Percentiles rank a stretch among this genome's conserved stretches.
Conservation (phyloP, 257 asterid genomes). For the Echium plantagineum region DNA sequence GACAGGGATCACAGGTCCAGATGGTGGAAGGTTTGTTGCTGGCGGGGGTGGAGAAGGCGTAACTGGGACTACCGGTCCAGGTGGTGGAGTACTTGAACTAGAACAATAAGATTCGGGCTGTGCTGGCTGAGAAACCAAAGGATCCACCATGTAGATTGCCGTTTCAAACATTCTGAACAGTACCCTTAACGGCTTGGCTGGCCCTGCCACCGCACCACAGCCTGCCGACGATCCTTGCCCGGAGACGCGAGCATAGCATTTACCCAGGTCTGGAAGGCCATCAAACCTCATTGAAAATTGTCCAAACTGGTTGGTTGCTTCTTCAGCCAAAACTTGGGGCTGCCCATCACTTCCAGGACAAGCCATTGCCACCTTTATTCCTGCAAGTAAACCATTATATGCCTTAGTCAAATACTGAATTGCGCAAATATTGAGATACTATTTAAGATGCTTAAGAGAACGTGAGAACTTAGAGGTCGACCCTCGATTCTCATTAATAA, state of each 20-base stretch:
- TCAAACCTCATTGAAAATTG: conserved; percentile 49
- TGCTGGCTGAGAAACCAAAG: conserved; percentile 70
- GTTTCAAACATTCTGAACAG: conserved; percentile 52
- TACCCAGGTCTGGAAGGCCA: conserved; percentile 57
- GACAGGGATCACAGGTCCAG: conserved; percentile 7
- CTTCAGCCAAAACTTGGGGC: conserved; percentile 41
- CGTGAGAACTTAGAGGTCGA: too few relatives aligned
- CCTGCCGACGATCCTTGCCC: conserved; percentile 31
- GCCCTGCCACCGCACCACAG: conserved; percentile 62
- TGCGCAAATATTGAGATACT: too few relatives aligned
- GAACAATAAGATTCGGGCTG: conserved; percentile 62
- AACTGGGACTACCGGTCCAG: conserved; percentile 11
- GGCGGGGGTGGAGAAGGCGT: too few relatives aligned
- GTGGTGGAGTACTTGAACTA: conserved; percentile 21
- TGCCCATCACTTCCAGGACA: conserved; percentile 75
- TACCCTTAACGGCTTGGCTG: conserved; percentile 30
- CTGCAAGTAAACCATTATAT: conserved; percentile 23
- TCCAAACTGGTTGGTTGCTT: conserved; percentile 69
- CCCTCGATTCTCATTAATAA: too few relatives aligned
- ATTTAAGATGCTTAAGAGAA: too few relatives aligned
- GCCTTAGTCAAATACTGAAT: background rate
- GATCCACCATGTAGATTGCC: conserved; percentile 62
- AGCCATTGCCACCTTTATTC: conserved; percentile 52
- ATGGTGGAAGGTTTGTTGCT: conserved; percentile 20
- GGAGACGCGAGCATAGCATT: conserved; percentile 56